Conservation (phyloP, 805 yeast species). For the Vanderwaltozyma yarrowii region DNA sequence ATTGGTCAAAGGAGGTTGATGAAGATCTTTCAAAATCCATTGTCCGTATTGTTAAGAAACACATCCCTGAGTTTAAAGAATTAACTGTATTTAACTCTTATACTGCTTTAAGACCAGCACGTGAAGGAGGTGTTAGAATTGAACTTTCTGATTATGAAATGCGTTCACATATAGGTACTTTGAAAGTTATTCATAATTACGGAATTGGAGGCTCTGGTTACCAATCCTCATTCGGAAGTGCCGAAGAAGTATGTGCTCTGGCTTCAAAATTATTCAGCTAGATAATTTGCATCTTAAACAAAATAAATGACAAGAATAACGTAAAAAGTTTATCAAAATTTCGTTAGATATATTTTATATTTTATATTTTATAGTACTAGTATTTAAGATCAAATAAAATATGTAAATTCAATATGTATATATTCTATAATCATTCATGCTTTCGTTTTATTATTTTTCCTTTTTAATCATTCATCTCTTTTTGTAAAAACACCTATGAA, state of each 20-base stretch:
- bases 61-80: slow-evolving; percentile 46
- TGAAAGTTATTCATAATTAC: slow-evolving; percentile 46
- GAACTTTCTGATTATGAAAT: slow-evolving; percentile 22
- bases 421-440: too few relatives aligned
- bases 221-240: slow-evolving; percentile 60
- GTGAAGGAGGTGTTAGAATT: slow-evolving; percentile 45
- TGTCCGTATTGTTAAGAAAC: slow-evolving; percentile 32
- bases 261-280: background rate
- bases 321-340: too few relatives aligned
- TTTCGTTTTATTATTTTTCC: background rate
- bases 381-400: background rate
- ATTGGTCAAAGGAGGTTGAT: slow-evolving; percentile 8
- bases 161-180: slow-evolving; percentile 3
- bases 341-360: too few relatives aligned
- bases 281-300: too few relatives aligned
- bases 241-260: slow-evolving; percentile 9
- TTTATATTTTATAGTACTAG: too few relatives aligned
- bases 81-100: slow-evolving; percentile 41
- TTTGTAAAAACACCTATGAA: background rate
- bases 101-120: slow-evolving; percentile 62
- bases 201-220: slow-evolving; percentile 73
- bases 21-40: slow-evolving; percentile 40
- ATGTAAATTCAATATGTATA: background rate
- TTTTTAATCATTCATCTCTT: background rate
- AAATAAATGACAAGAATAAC: too few relatives aligned